Conservation (phyloP, 1,139 yeast genomes). For the Nakaseomyces bracarensis region DNA sequence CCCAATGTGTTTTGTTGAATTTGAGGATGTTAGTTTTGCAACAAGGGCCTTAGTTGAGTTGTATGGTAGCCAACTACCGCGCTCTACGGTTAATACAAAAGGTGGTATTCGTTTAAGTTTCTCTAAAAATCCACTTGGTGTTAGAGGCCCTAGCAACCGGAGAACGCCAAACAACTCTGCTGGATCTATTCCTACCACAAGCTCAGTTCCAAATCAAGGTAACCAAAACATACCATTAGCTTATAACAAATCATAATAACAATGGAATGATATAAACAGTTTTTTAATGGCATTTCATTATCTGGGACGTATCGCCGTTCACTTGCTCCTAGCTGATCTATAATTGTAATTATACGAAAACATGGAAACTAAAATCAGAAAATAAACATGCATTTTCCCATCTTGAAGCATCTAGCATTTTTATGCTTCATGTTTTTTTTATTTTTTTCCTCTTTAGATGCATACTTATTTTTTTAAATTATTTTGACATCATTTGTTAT, state of each 20-base stretch:
- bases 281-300: no score
- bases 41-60: conserved; percentile 87
- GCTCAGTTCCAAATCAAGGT: conserved; percentile 19
- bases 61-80: conserved; percentile 78
- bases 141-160: conserved; percentile 48
- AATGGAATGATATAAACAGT: no score
- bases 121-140: conserved; percentile 94
- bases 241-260: conserved; percentile 2
- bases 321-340: no score
- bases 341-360: no score
- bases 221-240: not conserved
- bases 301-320: no score
- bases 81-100: conserved; percentile 58
- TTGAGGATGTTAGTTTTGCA: conserved; percentile 90
- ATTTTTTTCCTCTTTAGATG: no score
- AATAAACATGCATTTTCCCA: no score
- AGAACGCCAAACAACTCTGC: conserved; percentile 15
- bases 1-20: conserved; percentile 98
- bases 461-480: no score
- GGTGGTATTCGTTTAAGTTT: conserved; percentile 93
- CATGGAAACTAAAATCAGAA: no score
- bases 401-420: no score
- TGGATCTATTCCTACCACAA: conserved; percentile 7
- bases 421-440: no score
- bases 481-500: no score